phyloP scores from a whole-genome alignment of 2,329 filamentous ascomycete species.

The Beauveria australis region DNA sequence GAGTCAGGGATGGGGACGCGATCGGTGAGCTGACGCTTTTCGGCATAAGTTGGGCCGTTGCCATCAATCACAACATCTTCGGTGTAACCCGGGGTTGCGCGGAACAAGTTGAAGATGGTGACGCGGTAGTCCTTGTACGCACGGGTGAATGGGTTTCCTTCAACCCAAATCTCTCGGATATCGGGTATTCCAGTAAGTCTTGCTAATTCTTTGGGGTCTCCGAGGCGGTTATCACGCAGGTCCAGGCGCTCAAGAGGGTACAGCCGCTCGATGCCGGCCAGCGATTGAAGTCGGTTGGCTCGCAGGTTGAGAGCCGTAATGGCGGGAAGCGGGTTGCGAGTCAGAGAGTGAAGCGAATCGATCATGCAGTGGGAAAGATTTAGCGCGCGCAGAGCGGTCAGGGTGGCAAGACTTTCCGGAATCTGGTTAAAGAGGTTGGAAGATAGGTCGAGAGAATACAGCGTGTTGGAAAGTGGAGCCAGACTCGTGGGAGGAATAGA shows the following conservation, averaged over 20 bases:
- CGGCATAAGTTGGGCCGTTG: slow-evolving; percentile 71
- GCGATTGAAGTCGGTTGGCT: slow-evolving; percentile 75
- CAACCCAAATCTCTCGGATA: slow-evolving; percentile 85
- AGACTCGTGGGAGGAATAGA: slow-evolving; percentile 69
- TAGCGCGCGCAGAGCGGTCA: slow-evolving; percentile 82
- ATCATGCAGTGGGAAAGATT: slow-evolving; percentile 99
- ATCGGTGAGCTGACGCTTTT: slow-evolving; percentile 77
- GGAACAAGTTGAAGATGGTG: slow-evolving; percentile 93
- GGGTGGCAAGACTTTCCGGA: slow-evolving; percentile 77
- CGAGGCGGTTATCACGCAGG: slow-evolving; percentile 79
- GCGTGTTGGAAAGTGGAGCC: slow-evolving; percentile 72
- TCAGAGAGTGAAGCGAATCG: slow-evolving; percentile 80
- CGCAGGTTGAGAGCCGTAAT: slow-evolving; percentile 90
- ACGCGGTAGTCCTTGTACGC: slow-evolving; percentile 80
- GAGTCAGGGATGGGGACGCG: slow-evolving; percentile 67
- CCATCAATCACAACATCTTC: slow-evolving; percentile 89
- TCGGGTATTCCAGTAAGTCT: slow-evolving; percentile 85
- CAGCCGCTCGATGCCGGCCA: slow-evolving; percentile 84
- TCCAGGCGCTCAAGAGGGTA: slow-evolving; percentile 85
- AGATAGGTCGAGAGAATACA: slow-evolving; percentile 88
- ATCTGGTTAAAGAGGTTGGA: slow-evolving; percentile 91
- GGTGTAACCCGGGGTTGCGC: slow-evolving; percentile 77
- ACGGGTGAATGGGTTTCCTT: slow-evolving; percentile 84
- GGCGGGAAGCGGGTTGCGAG: slow-evolving; percentile 77
- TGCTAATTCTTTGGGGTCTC: slow-evolving; percentile 86